Conservation (phyloP, 2,329 filamentous ascomycete species). For the Rhynchosporium graminicola region DNA sequence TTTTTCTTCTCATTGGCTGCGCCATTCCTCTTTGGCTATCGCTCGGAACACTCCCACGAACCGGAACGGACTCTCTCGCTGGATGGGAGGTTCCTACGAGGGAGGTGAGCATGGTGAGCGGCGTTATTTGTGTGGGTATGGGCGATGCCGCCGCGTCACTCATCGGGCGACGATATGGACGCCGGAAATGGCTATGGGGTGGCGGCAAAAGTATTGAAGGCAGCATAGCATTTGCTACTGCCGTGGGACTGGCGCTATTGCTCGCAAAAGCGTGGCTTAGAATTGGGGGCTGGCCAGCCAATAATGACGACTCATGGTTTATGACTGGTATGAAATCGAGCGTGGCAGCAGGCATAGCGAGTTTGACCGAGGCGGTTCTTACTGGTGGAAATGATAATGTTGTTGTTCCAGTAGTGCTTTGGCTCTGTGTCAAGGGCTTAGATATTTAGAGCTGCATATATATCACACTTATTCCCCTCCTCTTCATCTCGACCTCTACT, state of each 20-base stretch:
- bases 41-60: conserved; percentile 67
- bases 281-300: conserved; percentile 75
- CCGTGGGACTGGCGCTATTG: conserved; percentile 75
- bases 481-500: not conserved
- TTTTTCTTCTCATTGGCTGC: conserved; percentile 92
- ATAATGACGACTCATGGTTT: conserved; percentile 73
- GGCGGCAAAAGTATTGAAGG: conserved; percentile 96
- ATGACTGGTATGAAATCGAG: conserved; percentile 69
- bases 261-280: conserved; percentile 72
- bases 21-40: conserved; percentile 92
- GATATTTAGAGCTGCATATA: conserved; percentile 35
- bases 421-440: conserved; percentile 83
- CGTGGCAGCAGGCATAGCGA: conserved; percentile 76
- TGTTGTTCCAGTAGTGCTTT: conserved; percentile 88
- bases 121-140: conserved; percentile 91
- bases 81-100: conserved; percentile 76
- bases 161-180: conserved; percentile 82
- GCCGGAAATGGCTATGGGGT: conserved; percentile 92
- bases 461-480: not conserved
- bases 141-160: conserved; percentile 92
- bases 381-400: conserved; percentile 99
- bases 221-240: conserved; percentile 74
- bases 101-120: conserved; percentile 87
- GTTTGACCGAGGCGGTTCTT: conserved; percentile 89
- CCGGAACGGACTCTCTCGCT: conserved; percentile 54